phyloP scores from a whole-genome alignment of 225 moss, liverwort and hornwort species.

The Pseudisothecium myosuroides region DNA sequence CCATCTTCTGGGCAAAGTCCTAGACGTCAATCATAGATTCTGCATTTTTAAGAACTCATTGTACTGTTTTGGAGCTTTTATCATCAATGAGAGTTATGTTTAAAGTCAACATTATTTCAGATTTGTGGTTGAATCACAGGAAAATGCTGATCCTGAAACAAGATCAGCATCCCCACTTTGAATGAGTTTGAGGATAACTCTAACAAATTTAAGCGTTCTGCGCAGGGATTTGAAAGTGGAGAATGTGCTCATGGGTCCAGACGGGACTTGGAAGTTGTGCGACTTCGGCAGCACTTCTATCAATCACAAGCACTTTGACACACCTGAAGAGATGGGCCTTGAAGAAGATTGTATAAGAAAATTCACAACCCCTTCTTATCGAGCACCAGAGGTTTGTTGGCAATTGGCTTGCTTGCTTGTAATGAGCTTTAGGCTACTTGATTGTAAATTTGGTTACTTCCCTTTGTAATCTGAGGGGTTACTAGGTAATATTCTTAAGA shows the following conservation, averaged over 20 bases:
- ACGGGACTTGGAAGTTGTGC: slow-evolving; percentile 88
- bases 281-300: slow-evolving; percentile 96
- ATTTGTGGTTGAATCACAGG: neutral
- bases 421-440: neutral
- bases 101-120: neutral
- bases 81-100: neutral
- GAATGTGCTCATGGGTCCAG: slow-evolving; percentile 90
- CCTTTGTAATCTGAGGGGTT: neutral
- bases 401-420: neutral
- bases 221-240: slow-evolving; percentile 96
- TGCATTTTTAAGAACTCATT: neutral
- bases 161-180: neutral
- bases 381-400: slow-evolving; percentile 80
- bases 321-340: slow-evolving; percentile 93
- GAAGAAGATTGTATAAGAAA: slow-evolving; percentile 96
- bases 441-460: neutral
- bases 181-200: neutral
- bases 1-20: neutral
- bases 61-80: neutral
- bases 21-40: neutral
- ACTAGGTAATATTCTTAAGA: neutral
- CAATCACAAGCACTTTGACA: slow-evolving; percentile 89
- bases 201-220: neutral
- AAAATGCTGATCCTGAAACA: neutral
- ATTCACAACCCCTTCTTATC: slow-evolving; percentile 91